Base-by-base conservation (phyloP, 1,284 basidiomycete genomes). In the Bjerkandera adusta region DNA sequence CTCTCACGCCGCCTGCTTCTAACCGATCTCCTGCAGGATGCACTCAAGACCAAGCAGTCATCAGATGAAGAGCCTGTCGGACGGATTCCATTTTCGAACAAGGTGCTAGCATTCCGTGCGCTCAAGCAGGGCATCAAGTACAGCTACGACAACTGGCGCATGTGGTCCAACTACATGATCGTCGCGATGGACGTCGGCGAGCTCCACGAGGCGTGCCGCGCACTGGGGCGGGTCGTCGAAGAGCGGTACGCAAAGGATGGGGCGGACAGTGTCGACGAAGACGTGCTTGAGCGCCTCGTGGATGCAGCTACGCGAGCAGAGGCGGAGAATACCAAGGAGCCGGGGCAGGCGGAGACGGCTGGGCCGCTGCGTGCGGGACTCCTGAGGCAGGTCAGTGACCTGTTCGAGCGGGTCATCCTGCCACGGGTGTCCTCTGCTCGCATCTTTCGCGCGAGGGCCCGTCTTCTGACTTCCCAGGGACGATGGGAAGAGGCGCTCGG, bases 91-190 rank as follows among this genome's bases (percentile, higher is more conserved):
- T 84, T 85, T 59, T 66, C 75, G 22, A 81, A 94, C 70, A 96
- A 93, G 65, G 71, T 85, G 37, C 81, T 94, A 33, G 97, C 97
- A 0, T 97, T 93, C 77, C 86, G 87, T n/a, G 96, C 97, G 10
- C 84, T 99, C 33, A 86, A 89, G 56, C 87, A 92, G 55, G 93
- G 95, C 3, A 77, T 99, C 49, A 86, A 85, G 55, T 83, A 81
- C 62, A 79, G 81, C 43, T 90, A 92, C 65, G 86, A 93, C 43
- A 95, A 95, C 60, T 99, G 96, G 96, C 81, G 92, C 13, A 95
- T 99, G 82, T 99, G 97, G 97, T 77, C 79, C 56, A 99, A 99
- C 71, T 98, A 95, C 72, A 96, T 95, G 89, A 75, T 97, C 56
- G 87, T 99, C 29, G 80, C 91, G 5, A 77, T 97, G 66, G 93